These are phyloP conservation scores for Nemania sp. DNA, from an alignment of 2,329 filamentous ascomycete genomes.

Conservation along the genomic window DNA sequence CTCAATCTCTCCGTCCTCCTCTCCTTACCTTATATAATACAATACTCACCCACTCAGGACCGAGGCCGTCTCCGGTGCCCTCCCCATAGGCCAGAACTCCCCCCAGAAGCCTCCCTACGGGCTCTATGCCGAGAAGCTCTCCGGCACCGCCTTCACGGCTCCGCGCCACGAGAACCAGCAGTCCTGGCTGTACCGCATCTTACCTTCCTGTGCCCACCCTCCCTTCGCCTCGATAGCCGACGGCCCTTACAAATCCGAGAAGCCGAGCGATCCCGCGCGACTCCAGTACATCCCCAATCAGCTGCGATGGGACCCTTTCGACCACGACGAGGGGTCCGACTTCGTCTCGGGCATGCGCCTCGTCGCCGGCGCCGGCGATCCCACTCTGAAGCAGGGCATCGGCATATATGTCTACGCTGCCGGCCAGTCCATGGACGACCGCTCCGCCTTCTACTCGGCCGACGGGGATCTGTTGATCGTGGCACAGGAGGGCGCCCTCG, in stretches of 20 bases:
- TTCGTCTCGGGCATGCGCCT: slow-evolving; percentile 61
- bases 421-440: slow-evolving; percentile 70
- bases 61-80: slow-evolving; percentile 68
- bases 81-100: slow-evolving; percentile 70
- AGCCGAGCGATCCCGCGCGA: slow-evolving; percentile 53
- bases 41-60: slow-evolving; percentile 35
- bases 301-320: slow-evolving; percentile 81
- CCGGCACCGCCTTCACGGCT: slow-evolving; percentile 63
- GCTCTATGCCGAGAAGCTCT: slow-evolving; percentile 71
- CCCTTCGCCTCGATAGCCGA: slow-evolving; percentile 42
- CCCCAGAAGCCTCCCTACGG: slow-evolving; percentile 72
- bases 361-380: slow-evolving; percentile 74
- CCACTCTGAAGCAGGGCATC: slow-evolving; percentile 70
- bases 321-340: slow-evolving; percentile 63
- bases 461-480: slow-evolving; percentile 73
- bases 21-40: too few species aligned
- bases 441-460: slow-evolving; percentile 75
- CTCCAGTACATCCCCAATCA: slow-evolving; percentile 81
- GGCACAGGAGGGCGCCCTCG: slow-evolving; percentile 66
- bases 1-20: too few species aligned
- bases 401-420: slow-evolving; percentile 75
- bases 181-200: slow-evolving; percentile 64
- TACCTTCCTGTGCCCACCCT: slow-evolving; percentile 58
- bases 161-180: slow-evolving; percentile 62
- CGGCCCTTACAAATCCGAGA: slow-evolving; percentile 51